Base-by-base conservation (phyloP, 2,329 filamentous ascomycete species). In the Fusarium piperis region DNA sequence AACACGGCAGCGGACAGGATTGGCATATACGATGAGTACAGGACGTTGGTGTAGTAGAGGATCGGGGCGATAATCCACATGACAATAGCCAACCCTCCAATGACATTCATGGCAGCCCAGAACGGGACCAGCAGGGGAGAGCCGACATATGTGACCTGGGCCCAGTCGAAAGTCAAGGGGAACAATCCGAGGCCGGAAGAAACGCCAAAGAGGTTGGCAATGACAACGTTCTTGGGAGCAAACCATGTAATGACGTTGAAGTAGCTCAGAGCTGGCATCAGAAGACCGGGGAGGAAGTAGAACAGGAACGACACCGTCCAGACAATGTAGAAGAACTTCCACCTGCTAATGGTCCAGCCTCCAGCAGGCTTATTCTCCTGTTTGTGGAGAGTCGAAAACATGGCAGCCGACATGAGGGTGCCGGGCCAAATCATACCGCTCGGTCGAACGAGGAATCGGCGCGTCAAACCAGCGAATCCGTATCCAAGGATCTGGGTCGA, bases 371-470 rank as follows among this genome's bases (percentile, higher is more conserved):
- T 93, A 79, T 96, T 97, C 77, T 95, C 91, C 67, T 94, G 91
- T 76, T 92, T 94, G 81, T 97, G 94, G 56, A 97, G 85, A 0
- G 93, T 95, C 5, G 91, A 92, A 76, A 97, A 96, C 93, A 97
- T 95, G 75, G 94, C 92, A 1, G 93, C 94, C 20, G 94, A 95
- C 87, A 95, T 94, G 56, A 97, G 85, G 0, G 94, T 97, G 23
- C 92, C 92, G 1, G 94, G 94, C 94, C 94, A 97, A 53, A 97
- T 94, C 92, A 97, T 97, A 65, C 93, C 93, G 68, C 92, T 93
- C 0, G 94, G 94, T 28, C 93, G 90, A 30, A 97, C 94, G 6
- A 97, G 86, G 78, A 94, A 96, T 56, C 93, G 89, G 64, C 94
- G 87, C 2, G 93, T 93, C 46, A 97, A 85, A 2, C 94, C 94